Base-by-base conservation (phyloP, 768 basidiomycete genomes). In the Bullera alba region DNA sequence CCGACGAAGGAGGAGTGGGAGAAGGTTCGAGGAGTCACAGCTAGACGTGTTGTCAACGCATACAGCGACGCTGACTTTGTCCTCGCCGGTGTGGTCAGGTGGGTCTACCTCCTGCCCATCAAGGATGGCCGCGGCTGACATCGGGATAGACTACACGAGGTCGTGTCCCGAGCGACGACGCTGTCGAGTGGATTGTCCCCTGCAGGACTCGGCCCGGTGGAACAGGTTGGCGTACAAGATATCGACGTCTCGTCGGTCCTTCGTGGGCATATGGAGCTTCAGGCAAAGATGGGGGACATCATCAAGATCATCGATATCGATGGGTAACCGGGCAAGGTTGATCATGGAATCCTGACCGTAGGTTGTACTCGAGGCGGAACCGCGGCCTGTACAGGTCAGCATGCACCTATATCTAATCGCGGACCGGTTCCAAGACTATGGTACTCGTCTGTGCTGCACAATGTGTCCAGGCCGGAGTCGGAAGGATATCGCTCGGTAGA, bases 1-100 rank as follows among this genome's bases (percentile, higher is more conserved):
- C 77, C 76, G 0, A 61, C 70, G 0, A 29, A 45, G 5, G 60
- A 67, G 17, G 70, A 74, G 46, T 78, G 77, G 77, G 44, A 46
- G 7, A 56, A 56, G 7, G 70, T 60, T 23, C 53, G 76, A 4
- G 45, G 57, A 15, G 74, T 73, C 15, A 73, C 74, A 15, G 61
- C 69, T 0, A 54, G 75, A 37, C 50, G 73, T 7, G 17, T 77
- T 2, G 72, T 75, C 19, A 75, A 75, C 43, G 74, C 64, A 1
- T 77, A 69, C 41, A 71, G 67, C 23, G 62, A 56, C 23, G 63
- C 67, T 10, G 75, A 76, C 50, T 52, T 73, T 14, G 74, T 76
- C 2, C 54, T 76, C 22, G 74, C 74, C 12, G 57, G 63, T 17
- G 73, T 76, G 2, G 74, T 70, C 17, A 55, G 68, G 68, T 70